These are phyloP conservation scores for Talaromyces funiculosus DNA, from an alignment of 2,329 filamentous ascomycete genomes.

Conservation along the genomic window DNA sequence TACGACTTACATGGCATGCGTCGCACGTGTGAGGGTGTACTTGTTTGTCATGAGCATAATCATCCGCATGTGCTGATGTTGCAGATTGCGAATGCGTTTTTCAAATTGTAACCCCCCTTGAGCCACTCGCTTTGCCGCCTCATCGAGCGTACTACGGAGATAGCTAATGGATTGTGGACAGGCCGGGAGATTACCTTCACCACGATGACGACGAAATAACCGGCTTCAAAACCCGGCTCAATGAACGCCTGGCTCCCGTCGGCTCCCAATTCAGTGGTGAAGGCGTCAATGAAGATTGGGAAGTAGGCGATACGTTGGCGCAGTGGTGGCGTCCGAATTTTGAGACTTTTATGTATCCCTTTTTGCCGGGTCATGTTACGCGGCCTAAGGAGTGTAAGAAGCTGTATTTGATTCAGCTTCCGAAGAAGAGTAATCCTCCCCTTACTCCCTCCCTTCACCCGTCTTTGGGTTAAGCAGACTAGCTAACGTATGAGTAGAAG, in stretches of 20 bases:
- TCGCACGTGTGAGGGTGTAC: conserved; percentile 90
- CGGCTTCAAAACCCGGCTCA: conserved; percentile 89
- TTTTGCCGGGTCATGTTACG: conserved; percentile 91
- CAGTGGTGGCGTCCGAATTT: conserved; percentile 99
- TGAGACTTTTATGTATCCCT: conserved; percentile 99
- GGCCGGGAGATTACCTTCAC: conserved; percentile 85
- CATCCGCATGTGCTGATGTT: conserved; percentile 98
- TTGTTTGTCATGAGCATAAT: conserved; percentile 98
- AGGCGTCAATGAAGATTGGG: conserved; percentile 87
- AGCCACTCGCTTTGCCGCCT: neutral
- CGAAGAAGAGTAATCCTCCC: conserved; percentile 84
- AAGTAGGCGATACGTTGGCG: conserved; percentile 87
- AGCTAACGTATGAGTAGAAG: conserved; percentile 54
- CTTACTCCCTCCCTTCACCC: neutral
- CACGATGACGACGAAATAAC: conserved; percentile 82
- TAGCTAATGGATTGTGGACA: conserved; percentile 22
- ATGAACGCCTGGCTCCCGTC: conserved; percentile 90
- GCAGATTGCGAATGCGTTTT: conserved; percentile 98
- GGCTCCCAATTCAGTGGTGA: conserved; percentile 74
- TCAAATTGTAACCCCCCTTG: conserved; percentile 77
- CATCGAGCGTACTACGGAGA: neutral
- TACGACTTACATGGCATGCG: conserved; percentile 91
- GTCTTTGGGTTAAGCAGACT: neutral
- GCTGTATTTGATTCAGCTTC: conserved; percentile 92
- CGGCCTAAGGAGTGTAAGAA: conserved; percentile 99